Base-by-base conservation (phyloP, 768 basidiomycete genomes). In the Sporobolomyces pararoseus region DNA sequence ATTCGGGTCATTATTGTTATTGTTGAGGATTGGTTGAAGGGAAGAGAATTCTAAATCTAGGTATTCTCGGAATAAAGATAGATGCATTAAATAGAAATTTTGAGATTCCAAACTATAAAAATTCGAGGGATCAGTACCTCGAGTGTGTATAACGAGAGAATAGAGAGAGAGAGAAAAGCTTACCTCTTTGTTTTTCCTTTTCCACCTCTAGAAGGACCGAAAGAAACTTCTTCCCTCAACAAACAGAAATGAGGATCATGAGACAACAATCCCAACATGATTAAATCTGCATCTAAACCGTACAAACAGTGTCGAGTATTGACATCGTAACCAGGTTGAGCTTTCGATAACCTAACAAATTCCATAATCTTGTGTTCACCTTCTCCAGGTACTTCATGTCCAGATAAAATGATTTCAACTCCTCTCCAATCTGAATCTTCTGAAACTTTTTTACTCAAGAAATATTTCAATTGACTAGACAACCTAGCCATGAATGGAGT, bases 331-430 rank as follows among this genome's bases (percentile, higher is more conserved):
- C 91, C 88, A 12, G 89, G 90, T 79, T 98, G 96, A 35, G 96
- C 94, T 75, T 94, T 89, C 61, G 89, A 88, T 70, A 92, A 81
- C 46, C 96, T 88, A 78, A 99, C 98, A 80, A 94, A 99, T 79
- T 97, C 96, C 90, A 98, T 97, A 75, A 99, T 94, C 84, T 99
- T 99, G 85, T 99, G 96, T 79, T 99, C 96, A 68, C 96, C 96
- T 80, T 99, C 96, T 74, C 96, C 96, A 0, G 96, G 96, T 62
- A 79, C 94, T 76, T 99, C 95, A 79, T 98, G 93, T 16, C 96
- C 96, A 34, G 91, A 95, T 44, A 99, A 83, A 46, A 99, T 90
- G 27, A 98, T 92, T 77, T 92, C 84, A 49, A 98, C 86, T 64
- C 88, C 85, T 68, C 90, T 83, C 96, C 96, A 99, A 79, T 93